Conservation (phyloP, 192 early-diverging fungal genomes). For the Lobosporangium transversale region DNA sequence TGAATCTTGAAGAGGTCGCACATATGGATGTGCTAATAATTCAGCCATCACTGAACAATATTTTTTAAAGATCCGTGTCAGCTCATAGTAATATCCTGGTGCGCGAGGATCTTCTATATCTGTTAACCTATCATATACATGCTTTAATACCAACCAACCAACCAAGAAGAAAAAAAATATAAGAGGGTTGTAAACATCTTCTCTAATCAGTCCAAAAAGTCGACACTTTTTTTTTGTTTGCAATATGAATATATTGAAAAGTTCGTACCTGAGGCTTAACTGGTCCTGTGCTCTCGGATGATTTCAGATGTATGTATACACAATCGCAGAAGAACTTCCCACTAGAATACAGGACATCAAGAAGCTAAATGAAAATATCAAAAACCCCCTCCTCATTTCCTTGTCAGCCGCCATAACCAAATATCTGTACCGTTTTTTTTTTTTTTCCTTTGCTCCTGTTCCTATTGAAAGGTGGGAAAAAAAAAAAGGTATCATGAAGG, state of each 20-base stretch:
- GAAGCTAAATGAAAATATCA: conserved; percentile 8
- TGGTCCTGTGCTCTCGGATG: conserved; percentile 15
- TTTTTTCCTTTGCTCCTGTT: too few species aligned
- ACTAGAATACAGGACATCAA: conserved; percentile 12
- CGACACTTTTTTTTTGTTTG: neutral
- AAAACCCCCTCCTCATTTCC: too few species aligned
- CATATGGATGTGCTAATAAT: conserved; percentile 24
- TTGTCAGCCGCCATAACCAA: too few species aligned
- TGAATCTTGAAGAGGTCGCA: conserved; percentile 26
- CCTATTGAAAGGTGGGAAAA: too few species aligned
- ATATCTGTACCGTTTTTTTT: too few species aligned
- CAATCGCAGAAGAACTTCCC: conserved; percentile 35
- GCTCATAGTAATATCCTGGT: conserved; percentile 45
- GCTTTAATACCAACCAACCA: too few species aligned
- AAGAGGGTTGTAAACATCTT: too few species aligned
- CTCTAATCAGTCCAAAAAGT: too few species aligned
- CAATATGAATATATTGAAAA: neutral
- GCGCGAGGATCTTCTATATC: conserved; percentile 32
- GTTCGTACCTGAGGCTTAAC: conserved; percentile 54
- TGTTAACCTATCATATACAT: conserved; percentile 50
- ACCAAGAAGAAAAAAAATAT: neutral
- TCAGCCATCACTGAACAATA: conserved; percentile 39
- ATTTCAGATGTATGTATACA: conserved; percentile 46
- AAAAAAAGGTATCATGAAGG: too few species aligned
- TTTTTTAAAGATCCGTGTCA: conserved; percentile 27